Evolutionary conservation across 768 basidiomycete genomes (phyloP).

Genomic region (Mycena vulgaris): DNA sequence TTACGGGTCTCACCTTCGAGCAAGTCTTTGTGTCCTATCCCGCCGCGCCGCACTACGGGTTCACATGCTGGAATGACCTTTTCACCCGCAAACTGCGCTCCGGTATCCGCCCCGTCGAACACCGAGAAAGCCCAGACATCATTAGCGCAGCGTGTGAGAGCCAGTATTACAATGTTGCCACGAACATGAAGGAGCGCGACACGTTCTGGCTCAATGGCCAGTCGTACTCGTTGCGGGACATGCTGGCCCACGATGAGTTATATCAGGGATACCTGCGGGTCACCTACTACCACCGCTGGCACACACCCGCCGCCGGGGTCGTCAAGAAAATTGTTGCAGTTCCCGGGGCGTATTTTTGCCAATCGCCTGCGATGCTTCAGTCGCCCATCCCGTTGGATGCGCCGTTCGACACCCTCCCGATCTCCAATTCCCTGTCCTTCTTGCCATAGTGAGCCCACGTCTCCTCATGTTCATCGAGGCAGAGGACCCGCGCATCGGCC

Average conservation of each 20-base stretch:
- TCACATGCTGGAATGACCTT: slow-evolving; percentile 58
- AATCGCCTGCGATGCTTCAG: slow-evolving; percentile 40
- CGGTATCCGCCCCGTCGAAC: slow-evolving; percentile 53
- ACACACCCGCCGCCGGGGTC: slow-evolving; percentile 60
- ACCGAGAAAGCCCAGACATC: slow-evolving; percentile 41
- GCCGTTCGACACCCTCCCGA: slow-evolving; percentile 15
- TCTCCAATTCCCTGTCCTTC: slow-evolving; percentile 37
- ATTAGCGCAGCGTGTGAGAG: slow-evolving; percentile 64
- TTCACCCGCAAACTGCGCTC: slow-evolving; percentile 56
- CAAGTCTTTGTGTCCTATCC: slow-evolving; percentile 44
- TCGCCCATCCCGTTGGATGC: no score
- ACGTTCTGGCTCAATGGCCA: slow-evolving; percentile 67
- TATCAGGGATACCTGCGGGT: slow-evolving; percentile 66
- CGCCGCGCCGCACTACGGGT: slow-evolving; percentile 52
- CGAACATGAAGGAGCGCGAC: slow-evolving; percentile 53
- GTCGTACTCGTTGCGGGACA: slow-evolving; percentile 63
- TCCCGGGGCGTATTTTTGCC: slow-evolving; percentile 62
- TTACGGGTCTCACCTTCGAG: slow-evolving; percentile 23
- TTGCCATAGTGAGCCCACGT: slow-evolving; percentile 58
- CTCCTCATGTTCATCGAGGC: slow-evolving; percentile 61
- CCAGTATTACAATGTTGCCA: slow-evolving; percentile 52
- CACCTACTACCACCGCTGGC: slow-evolving; percentile 67
- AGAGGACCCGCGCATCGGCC: slow-evolving; percentile 55
- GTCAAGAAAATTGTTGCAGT: slow-evolving; percentile 51
- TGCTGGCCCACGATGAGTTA: slow-evolving; percentile 56